These are phyloP conservation scores for Adiantum capillusveneris DNA, from an alignment of 75 land plant genomes.

Conservation along the genomic window DNA sequence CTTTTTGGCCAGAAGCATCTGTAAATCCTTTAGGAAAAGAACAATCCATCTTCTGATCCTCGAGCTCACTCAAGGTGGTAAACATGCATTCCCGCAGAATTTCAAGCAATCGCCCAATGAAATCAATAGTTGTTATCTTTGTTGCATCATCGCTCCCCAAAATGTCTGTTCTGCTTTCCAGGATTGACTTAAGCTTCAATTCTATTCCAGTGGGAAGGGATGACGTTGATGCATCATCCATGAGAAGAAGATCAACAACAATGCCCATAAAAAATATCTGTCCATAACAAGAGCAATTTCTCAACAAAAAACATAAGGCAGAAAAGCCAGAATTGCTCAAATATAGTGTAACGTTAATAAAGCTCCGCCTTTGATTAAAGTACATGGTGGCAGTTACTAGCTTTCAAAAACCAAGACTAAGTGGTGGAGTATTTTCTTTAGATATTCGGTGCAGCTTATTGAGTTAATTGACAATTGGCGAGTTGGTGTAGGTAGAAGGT, in stretches of 20 bases:
- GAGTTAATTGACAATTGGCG: no score
- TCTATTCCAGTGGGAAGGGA: not conserved
- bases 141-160: slow-evolving; percentile 23
- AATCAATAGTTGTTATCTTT: slow-evolving; percentile 51
- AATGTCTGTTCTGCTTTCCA: slow-evolving; percentile 4
- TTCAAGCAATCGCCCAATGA: slow-evolving; percentile 48
- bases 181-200: slow-evolving; percentile 1
- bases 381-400: no score
- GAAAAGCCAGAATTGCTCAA: not conserved
- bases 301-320: not conserved
- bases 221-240: slow-evolving; percentile 44
- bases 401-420: no score
- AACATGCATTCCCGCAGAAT: slow-evolving; percentile 50
- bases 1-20: slow-evolving; percentile 34
- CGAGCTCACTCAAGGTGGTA: slow-evolving; percentile 30
- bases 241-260: slow-evolving; percentile 59
- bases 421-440: no score
- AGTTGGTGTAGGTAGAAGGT: no score
- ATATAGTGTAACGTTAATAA: not conserved
- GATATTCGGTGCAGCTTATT: no score
- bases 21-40: slow-evolving; percentile 8
- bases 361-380: no score
- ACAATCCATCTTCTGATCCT: slow-evolving; percentile 16
- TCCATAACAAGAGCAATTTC: slow-evolving; percentile 4
- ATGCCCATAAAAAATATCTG: slow-evolving; percentile 81